Percentiles rank a stretch among this genome's conserved stretches.
phyloP scores from a whole-genome alignment of 495 filamentous ascomycete genomes.

The Parmelia sp. region DNA sequence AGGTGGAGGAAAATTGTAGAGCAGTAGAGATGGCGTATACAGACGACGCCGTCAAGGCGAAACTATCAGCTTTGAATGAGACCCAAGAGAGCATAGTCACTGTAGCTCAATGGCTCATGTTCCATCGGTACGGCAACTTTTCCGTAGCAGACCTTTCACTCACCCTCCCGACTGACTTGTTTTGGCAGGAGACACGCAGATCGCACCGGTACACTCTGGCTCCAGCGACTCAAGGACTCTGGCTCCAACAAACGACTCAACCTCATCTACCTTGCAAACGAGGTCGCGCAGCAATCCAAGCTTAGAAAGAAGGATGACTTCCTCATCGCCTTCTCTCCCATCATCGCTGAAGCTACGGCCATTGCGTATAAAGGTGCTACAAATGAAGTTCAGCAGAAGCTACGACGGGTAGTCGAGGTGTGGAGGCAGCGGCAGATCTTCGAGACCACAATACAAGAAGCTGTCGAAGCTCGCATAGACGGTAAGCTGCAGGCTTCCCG shows the following conservation, averaged over 20 bases:
- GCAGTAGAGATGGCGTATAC: slow-evolving; percentile 72
- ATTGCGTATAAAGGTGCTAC: slow-evolving; percentile 80
- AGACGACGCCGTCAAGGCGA: slow-evolving; percentile 86
- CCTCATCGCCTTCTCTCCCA: slow-evolving; percentile 77
- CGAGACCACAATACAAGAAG: slow-evolving; percentile 64
- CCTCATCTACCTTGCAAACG: slow-evolving; percentile 92
- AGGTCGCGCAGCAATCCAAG: slow-evolving; percentile 93
- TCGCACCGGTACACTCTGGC: slow-evolving; percentile 80
- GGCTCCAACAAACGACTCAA: slow-evolving; percentile 77
- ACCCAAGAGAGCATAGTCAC: slow-evolving; percentile 93
- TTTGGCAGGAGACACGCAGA: slow-evolving; percentile 73
- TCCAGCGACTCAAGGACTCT: slow-evolving; percentile 80
- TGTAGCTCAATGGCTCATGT: slow-evolving; percentile 98
- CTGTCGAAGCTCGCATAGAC: slow-evolving; percentile 69
- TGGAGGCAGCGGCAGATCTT: slow-evolving; percentile 90
- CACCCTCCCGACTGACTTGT: slow-evolving; percentile 12
- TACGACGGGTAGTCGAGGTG: slow-evolving; percentile 85
- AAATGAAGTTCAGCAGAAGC: slow-evolving; percentile 76
- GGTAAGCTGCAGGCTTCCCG: slow-evolving; percentile 43
- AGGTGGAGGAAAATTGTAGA: slow-evolving; percentile 12
- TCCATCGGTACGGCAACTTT: slow-evolving; percentile 68
- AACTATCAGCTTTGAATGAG: slow-evolving; percentile 91
- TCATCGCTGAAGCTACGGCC: slow-evolving; percentile 79
- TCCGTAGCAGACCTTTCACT: slow-evolving; percentile 12
- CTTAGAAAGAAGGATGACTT: slow-evolving; percentile 88